Evolutionary conservation across 2,329 filamentous ascomycete species (phyloP).

Genomic region (Sclerotinia trifoliorum): DNA sequence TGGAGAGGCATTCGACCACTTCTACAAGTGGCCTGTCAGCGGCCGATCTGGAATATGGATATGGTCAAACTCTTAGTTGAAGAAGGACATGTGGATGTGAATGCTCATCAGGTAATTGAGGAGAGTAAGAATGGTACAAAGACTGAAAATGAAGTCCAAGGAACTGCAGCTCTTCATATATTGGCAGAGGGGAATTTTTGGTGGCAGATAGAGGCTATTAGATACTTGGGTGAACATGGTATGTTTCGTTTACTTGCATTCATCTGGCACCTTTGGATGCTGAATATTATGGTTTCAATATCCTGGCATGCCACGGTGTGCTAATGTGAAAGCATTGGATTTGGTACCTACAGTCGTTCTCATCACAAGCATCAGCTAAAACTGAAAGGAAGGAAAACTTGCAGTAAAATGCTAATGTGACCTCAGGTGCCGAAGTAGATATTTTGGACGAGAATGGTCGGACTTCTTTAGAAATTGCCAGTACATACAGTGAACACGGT

Average conservation of each 20-base stretch:
- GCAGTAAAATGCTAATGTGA: neutral
- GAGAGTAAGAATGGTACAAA: neutral
- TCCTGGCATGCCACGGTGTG: neutral
- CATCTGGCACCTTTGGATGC: neutral
- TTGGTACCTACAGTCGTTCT: no score
- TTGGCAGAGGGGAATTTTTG: conserved; percentile 20
- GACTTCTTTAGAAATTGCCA: conserved; percentile 27
- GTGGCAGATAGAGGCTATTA: conserved; percentile 28
- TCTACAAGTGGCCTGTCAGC: conserved; percentile 8
- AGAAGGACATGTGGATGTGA: conserved; percentile 40
- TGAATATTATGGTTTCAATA: neutral
- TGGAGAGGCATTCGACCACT: neutral
- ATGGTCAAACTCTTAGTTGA: conserved; percentile 42
- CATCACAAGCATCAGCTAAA: no score
- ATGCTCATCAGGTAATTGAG: conserved; percentile 24
- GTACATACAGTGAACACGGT: conserved; percentile 7
- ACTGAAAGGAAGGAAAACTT: neutral
- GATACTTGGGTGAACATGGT: conserved; percentile 33
- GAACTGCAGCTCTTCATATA: conserved; percentile 25
- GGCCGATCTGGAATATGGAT: conserved; percentile 40
- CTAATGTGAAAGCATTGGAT: neutral
- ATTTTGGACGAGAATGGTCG: conserved; percentile 22
- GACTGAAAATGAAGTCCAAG: neutral
- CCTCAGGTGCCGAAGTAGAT: conserved; percentile 32
- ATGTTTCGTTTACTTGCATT: neutral